Conservation (phyloP, 2,329 filamentous ascomycete species). For the Beauveria pseudobassiana region DNA sequence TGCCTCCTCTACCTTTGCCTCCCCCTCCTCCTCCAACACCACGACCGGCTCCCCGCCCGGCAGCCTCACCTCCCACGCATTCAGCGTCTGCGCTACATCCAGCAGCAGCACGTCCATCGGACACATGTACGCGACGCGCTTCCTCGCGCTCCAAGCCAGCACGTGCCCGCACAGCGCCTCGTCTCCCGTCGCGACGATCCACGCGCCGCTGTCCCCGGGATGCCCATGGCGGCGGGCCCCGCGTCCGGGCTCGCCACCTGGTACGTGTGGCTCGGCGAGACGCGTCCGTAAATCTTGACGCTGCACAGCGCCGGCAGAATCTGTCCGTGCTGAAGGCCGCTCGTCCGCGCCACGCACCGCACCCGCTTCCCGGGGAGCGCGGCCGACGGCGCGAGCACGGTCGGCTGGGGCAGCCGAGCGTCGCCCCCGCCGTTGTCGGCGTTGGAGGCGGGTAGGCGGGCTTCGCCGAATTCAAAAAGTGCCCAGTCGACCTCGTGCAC, state of each 20-base stretch:
- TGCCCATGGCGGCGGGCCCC: slow-evolving; percentile 38
- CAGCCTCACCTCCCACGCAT: slow-evolving; percentile 61
- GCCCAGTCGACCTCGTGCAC: slow-evolving; percentile 96
- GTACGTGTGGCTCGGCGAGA: slow-evolving; percentile 68
- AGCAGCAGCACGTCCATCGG: slow-evolving; percentile 87
- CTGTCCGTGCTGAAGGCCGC: slow-evolving; percentile 69
- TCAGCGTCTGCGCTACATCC: slow-evolving; percentile 75
- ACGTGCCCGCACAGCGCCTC: slow-evolving; percentile 84
- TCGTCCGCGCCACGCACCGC: slow-evolving; percentile 83
- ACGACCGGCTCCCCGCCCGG: slow-evolving; percentile 50
- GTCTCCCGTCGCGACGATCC: slow-evolving; percentile 76
- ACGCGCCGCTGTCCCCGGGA: slow-evolving; percentile 87
- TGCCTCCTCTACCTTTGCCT: background rate
- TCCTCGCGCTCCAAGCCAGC: slow-evolving; percentile 76
- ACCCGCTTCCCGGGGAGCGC: slow-evolving; percentile 69
- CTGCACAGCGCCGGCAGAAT: slow-evolving; percentile 73
- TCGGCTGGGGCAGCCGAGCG: slow-evolving; percentile 37
- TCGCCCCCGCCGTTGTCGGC: slow-evolving; percentile 22
- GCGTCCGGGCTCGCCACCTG: slow-evolving; percentile 41
- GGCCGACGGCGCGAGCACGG: slow-evolving; percentile 49
- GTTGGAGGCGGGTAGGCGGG: slow-evolving; percentile 66
- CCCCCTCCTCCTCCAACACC: slow-evolving; percentile 18
- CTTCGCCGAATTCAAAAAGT: slow-evolving; percentile 69
- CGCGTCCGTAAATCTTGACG: slow-evolving; percentile 80
- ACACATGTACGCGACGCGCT: slow-evolving; percentile 81